Conservation (phyloP, 768 basidiomycete genomes). For the Mycena filopes region DNA sequence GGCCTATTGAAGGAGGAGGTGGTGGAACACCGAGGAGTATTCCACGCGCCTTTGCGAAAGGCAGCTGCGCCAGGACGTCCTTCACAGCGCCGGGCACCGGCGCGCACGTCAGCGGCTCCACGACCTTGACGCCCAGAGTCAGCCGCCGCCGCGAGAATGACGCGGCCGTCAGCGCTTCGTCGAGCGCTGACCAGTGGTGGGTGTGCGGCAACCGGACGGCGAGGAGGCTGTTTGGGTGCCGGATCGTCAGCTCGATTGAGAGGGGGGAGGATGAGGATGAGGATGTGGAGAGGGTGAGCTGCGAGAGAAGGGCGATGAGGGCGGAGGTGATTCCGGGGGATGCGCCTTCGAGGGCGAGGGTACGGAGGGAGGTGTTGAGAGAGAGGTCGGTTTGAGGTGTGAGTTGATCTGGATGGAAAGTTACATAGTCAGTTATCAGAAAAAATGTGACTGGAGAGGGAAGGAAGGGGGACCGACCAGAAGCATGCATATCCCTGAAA, state of each 20-base stretch:
- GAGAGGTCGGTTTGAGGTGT: conserved; percentile 9
- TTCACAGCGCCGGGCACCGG: neutral
- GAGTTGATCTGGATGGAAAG: neutral
- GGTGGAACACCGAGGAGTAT: too few relatives aligned
- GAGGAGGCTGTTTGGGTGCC: neutral
- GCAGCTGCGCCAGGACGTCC: conserved; percentile 11
- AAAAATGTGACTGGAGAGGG: neutral
- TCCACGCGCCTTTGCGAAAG: neutral
- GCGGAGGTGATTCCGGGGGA: neutral
- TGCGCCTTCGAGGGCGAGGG: conserved; percentile 19
- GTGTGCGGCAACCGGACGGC: neutral
- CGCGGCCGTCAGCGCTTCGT: neutral
- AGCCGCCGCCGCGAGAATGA: neutral
- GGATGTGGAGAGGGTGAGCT: conserved; percentile 3
- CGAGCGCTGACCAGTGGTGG: conserved; percentile 16
- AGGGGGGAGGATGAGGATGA: neutral
- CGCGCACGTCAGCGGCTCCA: conserved; percentile 11
- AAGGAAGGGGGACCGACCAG: neutral
- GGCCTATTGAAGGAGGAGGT: too few relatives aligned
- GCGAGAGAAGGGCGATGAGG: neutral
- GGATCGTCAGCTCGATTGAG: conserved; percentile 7
- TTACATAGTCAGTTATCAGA: too few relatives aligned
- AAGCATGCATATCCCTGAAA: conserved; percentile 19
- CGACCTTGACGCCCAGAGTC: neutral
- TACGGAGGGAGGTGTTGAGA: conserved; percentile 13